Percentiles rank a stretch among this genome's conserved stretches.
These are phyloP conservation scores for Phoma sp. DNA, from an alignment of 2,329 filamentous ascomycete species.

Conservation along the genomic window DNA sequence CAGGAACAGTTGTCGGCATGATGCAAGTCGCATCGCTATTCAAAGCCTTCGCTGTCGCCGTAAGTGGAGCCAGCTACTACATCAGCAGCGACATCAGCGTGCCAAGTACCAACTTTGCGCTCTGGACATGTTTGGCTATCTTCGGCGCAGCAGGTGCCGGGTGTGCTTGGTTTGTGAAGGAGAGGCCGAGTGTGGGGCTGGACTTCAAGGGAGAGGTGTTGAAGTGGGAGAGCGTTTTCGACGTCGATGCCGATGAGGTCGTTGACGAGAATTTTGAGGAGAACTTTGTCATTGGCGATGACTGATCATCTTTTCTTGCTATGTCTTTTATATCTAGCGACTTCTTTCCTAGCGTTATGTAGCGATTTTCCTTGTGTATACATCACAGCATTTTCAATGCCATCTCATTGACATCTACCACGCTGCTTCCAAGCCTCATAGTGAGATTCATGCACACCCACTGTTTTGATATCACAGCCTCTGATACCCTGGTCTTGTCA, in stretches of 20 bases:
- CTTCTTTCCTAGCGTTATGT: not conserved
- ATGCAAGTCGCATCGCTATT: constrained; percentile 57
- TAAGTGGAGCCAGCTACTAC: constrained; percentile 55
- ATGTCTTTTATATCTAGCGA: constrained; percentile 5
- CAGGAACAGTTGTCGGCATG: constrained; percentile 58
- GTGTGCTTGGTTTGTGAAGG: constrained; percentile 55
- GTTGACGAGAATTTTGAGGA: constrained; percentile 16
- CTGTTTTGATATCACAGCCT: not conserved
- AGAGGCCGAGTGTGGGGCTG: constrained; percentile 53
- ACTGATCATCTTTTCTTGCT: constrained; percentile 1
- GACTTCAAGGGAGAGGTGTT: constrained; percentile 54
- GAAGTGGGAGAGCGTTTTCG: constrained; percentile 57
- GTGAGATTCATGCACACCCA: not conserved
- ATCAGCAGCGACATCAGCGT: constrained; percentile 54
- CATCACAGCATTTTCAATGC: constrained; percentile 6
- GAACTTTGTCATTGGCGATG: constrained; percentile 10
- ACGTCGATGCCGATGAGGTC: constrained; percentile 47
- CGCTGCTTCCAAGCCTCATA: not conserved
- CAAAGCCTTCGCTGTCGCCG: constrained; percentile 56
- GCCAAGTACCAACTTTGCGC: constrained; percentile 53
- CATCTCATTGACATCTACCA: not conserved
- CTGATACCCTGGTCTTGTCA: not conserved
- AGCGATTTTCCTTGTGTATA: constrained; percentile 9
- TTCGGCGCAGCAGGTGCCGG: constrained; percentile 53
- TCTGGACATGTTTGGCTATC: constrained; percentile 54